These are phyloP conservation scores for Monilinia polystroma DNA, from an alignment of 2,329 filamentous ascomycete genomes.

Conservation along the genomic window DNA sequence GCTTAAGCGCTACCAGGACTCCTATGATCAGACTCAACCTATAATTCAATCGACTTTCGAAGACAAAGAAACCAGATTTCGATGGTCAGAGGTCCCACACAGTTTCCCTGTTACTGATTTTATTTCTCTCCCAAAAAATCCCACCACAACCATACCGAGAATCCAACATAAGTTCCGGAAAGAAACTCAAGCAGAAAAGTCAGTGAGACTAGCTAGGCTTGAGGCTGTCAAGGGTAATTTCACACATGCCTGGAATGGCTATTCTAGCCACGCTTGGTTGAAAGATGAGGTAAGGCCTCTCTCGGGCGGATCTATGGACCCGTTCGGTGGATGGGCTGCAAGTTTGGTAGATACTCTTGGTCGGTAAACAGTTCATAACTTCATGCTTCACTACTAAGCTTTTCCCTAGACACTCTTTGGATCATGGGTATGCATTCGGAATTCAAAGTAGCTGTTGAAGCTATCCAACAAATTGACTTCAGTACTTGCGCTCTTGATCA, in stretches of 20 bases:
- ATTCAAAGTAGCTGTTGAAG: slow-evolving; percentile 61
- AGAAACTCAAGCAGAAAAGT: slow-evolving; percentile 25
- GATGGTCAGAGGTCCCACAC: slow-evolving; percentile 19
- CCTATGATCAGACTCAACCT: neutral
- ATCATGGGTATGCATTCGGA: slow-evolving; percentile 77
- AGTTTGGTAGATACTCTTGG: slow-evolving; percentile 66
- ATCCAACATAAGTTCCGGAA: slow-evolving; percentile 31
- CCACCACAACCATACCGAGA: slow-evolving; percentile 24
- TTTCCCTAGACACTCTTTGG: slow-evolving; percentile 73
- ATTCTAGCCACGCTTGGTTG: slow-evolving; percentile 74
- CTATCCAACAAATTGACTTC: slow-evolving; percentile 60
- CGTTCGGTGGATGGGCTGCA: slow-evolving; percentile 88
- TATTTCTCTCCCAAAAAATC: slow-evolving; percentile 21
- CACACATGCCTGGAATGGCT: slow-evolving; percentile 67
- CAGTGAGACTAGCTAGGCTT: slow-evolving; percentile 24
- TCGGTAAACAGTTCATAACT: neutral
- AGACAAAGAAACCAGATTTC: neutral
- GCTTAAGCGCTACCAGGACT: neutral
- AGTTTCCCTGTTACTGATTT: slow-evolving; percentile 24
- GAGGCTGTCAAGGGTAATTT: slow-evolving; percentile 32
- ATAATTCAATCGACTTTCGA: neutral
- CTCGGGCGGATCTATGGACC: slow-evolving; percentile 64
- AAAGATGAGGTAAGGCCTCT: slow-evolving; percentile 83
- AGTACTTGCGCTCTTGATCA: slow-evolving; percentile 26
- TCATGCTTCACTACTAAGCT: neutral